Conservation (phyloP, 495 filamentous ascomycete species). For the Xylaria cubensis region DNA sequence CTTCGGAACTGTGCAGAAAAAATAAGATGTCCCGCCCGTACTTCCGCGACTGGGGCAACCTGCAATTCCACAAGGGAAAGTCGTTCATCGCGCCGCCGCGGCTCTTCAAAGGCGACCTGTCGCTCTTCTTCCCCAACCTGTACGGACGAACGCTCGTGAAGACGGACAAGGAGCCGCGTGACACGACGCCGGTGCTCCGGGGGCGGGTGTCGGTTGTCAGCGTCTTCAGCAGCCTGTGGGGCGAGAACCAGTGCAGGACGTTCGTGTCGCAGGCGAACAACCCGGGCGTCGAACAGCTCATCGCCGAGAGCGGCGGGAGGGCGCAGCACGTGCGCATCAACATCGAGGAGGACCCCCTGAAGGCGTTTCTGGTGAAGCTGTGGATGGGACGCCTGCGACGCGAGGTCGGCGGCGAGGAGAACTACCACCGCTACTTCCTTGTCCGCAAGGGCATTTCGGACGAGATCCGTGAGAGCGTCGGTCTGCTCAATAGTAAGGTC, state of each 20-base stretch:
- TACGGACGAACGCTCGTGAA: slow-evolving; percentile 73
- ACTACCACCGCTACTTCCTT: slow-evolving; percentile 81
- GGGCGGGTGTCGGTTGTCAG: slow-evolving; percentile 79
- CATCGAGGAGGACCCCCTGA: slow-evolving; percentile 79
- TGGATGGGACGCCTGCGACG: slow-evolving; percentile 69
- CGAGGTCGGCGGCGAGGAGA: slow-evolving; percentile 59
- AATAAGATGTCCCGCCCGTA: slow-evolving; percentile 77
- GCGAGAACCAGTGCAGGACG: slow-evolving; percentile 74
- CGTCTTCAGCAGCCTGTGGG: slow-evolving; percentile 84
- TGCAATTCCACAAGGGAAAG: slow-evolving; percentile 84
- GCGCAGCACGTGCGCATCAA: slow-evolving; percentile 86
- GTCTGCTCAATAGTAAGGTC: slow-evolving; percentile 84
- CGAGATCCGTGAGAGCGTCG: slow-evolving; percentile 76
- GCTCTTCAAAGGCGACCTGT: slow-evolving; percentile 74
- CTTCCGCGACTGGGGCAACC: slow-evolving; percentile 89
- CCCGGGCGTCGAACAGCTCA: slow-evolving; percentile 63
- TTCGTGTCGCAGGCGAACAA: slow-evolving; percentile 72
- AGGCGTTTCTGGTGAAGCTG: slow-evolving; percentile 72
- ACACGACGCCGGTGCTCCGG: slow-evolving; percentile 75
- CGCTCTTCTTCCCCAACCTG: slow-evolving; percentile 94
- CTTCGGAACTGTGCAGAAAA: slow-evolving; percentile 45
- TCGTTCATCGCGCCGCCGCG: slow-evolving; percentile 80
- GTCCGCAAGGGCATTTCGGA: slow-evolving; percentile 78
- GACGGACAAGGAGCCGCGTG: slow-evolving; percentile 45
- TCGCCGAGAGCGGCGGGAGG: slow-evolving; percentile 51